Evolutionary conservation across 1,139 yeast genomes (phyloP).

Genomic region (Saccharomyces hybrid): DNA sequence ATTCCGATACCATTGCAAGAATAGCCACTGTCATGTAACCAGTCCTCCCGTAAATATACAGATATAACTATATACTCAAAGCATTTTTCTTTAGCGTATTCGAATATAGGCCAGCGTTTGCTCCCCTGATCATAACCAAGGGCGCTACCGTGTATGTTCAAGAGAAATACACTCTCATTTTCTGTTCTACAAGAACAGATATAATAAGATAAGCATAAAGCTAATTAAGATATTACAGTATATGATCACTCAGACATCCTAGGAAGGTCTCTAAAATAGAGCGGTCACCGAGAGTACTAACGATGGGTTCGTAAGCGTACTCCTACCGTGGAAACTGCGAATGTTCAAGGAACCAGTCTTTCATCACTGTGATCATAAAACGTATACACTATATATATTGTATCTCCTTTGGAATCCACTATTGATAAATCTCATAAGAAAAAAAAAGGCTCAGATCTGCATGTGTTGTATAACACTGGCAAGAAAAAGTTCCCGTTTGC

Average conservation of each 20-base stretch:
- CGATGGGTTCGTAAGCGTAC: slow-evolving; percentile 76
- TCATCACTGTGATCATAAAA: slow-evolving; percentile 50
- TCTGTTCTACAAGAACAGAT: background rate
- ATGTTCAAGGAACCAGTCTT: slow-evolving; percentile 57
- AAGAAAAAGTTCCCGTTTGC: slow-evolving; percentile 55
- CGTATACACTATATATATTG: background rate
- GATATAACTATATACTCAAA: background rate
- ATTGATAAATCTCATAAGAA: slow-evolving; percentile 5
- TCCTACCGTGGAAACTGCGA: slow-evolving; percentile 95
- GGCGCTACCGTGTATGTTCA: no score
- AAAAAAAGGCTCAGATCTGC: slow-evolving; percentile 35
- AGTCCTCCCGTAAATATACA: background rate
- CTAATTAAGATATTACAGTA: background rate
- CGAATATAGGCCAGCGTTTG: background rate
- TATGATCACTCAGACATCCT: slow-evolving; percentile 48
- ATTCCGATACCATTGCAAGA: slow-evolving; percentile 16
- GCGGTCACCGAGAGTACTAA: slow-evolving; percentile 78
- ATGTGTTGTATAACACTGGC: slow-evolving; percentile 61
- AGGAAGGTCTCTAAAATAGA: slow-evolving; percentile 44
- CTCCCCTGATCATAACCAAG: background rate
- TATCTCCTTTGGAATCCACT: background rate
- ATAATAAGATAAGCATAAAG: background rate
- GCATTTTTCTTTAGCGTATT: background rate
- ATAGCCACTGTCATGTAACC: slow-evolving; percentile 16
- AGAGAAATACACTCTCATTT: background rate